Conservation (phyloP, 192 early-diverging fungal genomes). For the Geosiphon pyriformis region DNA sequence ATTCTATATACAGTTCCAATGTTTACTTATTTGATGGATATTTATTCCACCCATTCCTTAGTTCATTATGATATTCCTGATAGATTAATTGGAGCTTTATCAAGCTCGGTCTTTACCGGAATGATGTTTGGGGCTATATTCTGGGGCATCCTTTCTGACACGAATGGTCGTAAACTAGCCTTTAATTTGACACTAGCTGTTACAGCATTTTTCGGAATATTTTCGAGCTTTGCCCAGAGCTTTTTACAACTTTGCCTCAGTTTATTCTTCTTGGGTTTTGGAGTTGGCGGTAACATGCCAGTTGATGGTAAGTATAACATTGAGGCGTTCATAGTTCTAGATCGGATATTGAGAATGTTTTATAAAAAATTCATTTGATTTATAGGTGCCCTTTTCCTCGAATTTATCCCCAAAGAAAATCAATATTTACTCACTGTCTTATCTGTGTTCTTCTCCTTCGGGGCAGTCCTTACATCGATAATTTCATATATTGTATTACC, state of each 20-base stretch:
- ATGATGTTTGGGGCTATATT: constrained; percentile 79
- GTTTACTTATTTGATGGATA: neutral
- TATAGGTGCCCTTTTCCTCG: constrained; percentile 75
- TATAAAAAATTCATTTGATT: neutral
- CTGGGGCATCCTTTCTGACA: constrained; percentile 75
- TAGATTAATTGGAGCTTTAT: constrained; percentile 59
- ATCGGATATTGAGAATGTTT: neutral
- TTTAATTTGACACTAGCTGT: constrained; percentile 73
- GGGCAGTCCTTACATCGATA: constrained; percentile 65
- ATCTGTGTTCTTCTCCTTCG: constrained; percentile 80
- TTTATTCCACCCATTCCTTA: constrained; percentile 20
- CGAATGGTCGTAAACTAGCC: constrained; percentile 65
- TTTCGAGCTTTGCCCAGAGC: constrained; percentile 59
- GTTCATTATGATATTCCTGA: constrained; percentile 64
- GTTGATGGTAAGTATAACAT: constrained; percentile 42
- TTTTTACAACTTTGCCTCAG: constrained; percentile 59
- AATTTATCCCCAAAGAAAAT: constrained; percentile 74
- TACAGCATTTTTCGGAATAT: constrained; percentile 62
- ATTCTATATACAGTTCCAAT: neutral
- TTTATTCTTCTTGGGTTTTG: constrained; percentile 67
- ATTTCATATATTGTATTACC: constrained; percentile 64
- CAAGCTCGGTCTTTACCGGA: constrained; percentile 67
- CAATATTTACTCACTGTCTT: constrained; percentile 79
- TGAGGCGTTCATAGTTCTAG: neutral
- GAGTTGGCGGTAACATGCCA: constrained; percentile 65